Evolutionary conservation across 371 early-diverging fungal genomes (phyloP).

Genomic region (Zychaea mexicana): DNA sequence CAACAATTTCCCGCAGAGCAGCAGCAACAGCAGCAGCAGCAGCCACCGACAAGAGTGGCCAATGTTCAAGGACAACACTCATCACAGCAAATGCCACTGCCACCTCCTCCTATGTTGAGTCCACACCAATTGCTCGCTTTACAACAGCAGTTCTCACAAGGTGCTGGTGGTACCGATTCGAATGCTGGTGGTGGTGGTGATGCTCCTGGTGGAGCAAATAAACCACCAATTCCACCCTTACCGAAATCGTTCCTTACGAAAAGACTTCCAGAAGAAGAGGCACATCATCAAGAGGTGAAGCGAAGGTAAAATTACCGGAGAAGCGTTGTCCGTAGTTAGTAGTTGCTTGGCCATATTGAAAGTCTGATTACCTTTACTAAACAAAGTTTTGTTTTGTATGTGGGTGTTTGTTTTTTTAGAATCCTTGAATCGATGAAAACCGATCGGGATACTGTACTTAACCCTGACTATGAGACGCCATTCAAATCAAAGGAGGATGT

Average conservation of each 20-base stretch:
- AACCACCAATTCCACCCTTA: constrained; percentile 13
- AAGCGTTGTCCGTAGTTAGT: too few relatives aligned
- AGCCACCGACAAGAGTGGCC: too few relatives aligned
- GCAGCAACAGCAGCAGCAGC: constrained; percentile 18
- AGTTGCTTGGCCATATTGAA: too few relatives aligned
- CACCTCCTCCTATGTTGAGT: constrained; percentile 27
- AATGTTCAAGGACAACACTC: constrained; percentile 21
- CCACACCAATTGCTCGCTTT: constrained; percentile 36
- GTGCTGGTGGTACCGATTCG: constrained; percentile 6
- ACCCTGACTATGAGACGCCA: constrained; percentile 59
- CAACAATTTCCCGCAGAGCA: neutral
- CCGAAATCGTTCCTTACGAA: constrained; percentile 39
- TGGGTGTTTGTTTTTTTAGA: too few relatives aligned
- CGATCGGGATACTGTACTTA: constrained; percentile 54
- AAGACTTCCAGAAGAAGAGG: constrained; percentile 51
- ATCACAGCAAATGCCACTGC: constrained; percentile 22
- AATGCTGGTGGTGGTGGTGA: neutral
- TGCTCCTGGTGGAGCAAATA: constrained; percentile 1
- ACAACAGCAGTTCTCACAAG: constrained; percentile 29
- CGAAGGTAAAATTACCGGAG: constrained; percentile 25
- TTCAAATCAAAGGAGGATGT: constrained; percentile 65
- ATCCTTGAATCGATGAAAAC: constrained; percentile 38
- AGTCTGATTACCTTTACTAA: neutral
- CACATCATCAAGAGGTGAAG: constrained; percentile 45
- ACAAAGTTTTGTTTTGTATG: neutral